phyloP scores from a whole-genome alignment of 345 rosid genomes.

The Hevea brasiliensis region DNA sequence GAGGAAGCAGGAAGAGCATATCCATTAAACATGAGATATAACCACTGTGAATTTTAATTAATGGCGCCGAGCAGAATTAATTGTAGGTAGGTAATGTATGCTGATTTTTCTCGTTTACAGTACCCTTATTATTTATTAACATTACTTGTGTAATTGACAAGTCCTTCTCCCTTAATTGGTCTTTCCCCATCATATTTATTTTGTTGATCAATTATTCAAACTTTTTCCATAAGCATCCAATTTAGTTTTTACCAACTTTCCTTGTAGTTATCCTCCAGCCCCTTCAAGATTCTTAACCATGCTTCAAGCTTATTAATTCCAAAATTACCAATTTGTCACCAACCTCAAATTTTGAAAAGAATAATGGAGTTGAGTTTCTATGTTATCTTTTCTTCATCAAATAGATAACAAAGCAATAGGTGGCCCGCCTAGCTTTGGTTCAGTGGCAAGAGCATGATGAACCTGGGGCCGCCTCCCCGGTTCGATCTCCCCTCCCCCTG shows the following conservation, averaged over 20 bases:
- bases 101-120: neutral
- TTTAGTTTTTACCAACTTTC: constrained; percentile 3
- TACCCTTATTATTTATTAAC: neutral
- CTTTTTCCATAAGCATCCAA: neutral
- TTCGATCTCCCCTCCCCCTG: no score
- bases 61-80: neutral
- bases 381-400: neutral
- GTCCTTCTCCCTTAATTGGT: neutral
- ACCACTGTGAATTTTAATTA: neutral
- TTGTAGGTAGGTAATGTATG: neutral
- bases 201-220: neutral
- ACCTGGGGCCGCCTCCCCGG: no score
- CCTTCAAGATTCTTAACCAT: constrained; percentile 9
- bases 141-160: neutral
- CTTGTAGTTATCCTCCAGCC: neutral
- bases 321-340: neutral
- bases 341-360: neutral
- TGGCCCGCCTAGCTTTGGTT: no score
- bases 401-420: constrained; percentile 2
- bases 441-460: no score
- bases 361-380: neutral
- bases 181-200: neutral
- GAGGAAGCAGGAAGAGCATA: no score
- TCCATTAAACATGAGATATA: neutral
- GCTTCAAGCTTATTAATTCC: neutral